Base-by-base conservation (phyloP, 2,329 filamentous ascomycete species). In the Ambrosiella cleistominuta region DNA sequence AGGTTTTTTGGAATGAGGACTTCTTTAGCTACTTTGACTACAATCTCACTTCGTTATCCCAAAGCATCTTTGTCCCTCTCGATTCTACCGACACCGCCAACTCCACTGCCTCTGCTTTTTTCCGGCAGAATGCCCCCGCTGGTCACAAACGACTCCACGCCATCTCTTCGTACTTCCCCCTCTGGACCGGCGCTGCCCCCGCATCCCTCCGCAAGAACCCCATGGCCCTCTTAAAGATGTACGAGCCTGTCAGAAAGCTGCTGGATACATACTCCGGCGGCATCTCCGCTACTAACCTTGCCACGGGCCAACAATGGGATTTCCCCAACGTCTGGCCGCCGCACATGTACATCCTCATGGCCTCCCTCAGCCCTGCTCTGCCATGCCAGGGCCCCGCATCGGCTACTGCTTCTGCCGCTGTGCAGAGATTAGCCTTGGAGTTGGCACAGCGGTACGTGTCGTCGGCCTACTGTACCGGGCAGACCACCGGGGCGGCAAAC, bases 301-400 rank as follows among this genome's bases (percentile, higher is more conserved):
- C 67, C 51, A 79, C 81, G 0, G 77, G 77, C 12, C 76, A 85
- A 70, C 82, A 85, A 65, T 86, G 82, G 82, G 82, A 86, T 58
- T 76, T 83, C 66, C 81, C 81, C 0, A 85, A 81, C 63, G 82
- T 85, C 35, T 86, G 82, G 82, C 82, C 82, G 9, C 81, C 81
- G 2, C 72, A 83, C 54, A 78, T 81, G 70, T 79, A 85, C 67
- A 72, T 81, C 49, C 70, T 84, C 35, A 84, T 84, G 70, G 66
- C 78, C 44, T 80, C 79, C 6, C 72, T 85, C 6, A 80, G 78
- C 0, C 78, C 80, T 0, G 66, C 79, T 0, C 79, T 79, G 0
- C 39, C 53, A 27, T 52, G 36, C 8, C 45, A 12, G 12, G 49
- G 27, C 36, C 44, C 45, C 37, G 37, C 7, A 7, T 75, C 75